Evolutionary conservation across 306 rosid genomes (phyloP), one percentile per base, ranked within the genome.

Genomic region (Cicer bijugum): DNA sequence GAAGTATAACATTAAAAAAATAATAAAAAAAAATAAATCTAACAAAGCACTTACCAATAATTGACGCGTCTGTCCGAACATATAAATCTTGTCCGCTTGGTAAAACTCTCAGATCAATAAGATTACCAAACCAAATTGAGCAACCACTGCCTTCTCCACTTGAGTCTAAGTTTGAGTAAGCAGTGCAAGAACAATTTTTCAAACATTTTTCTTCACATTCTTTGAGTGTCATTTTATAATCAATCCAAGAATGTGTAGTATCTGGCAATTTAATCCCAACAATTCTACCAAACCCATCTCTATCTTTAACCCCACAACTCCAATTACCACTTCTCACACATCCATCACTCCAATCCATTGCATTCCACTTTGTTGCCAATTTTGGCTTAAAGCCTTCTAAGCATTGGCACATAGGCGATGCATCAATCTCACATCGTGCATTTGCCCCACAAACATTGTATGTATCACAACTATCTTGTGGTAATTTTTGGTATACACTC

Each of bases 381-480:
- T 44, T 51, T 0, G 83, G 76, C 9, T 4, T 6, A 46, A 81
- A 84, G 1, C 83, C 85, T 4, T 23, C 28, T 35, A 81, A 71
- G 20, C 85, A 84, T 15, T 52, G 53, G 5, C 83, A 81, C 2
- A 60, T 4, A 0, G 79, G 82, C 0, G 71, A 12, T 0, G 1
- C 38, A 4, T 4, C 11, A 19, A 28, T 17, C 1, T 3, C 23
- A 35, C 85, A 84, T 7, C 44, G 55, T 3, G 77, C 80, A 71
- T 75, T 42, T 4, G 67, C 17, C 0, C 88, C 80, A 51, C 85
- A 84, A 16, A 20, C 1, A 8, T 75, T 76, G 9, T 84, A 81
- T 6, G 0, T 2, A 7, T 75, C 70, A 15, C 88, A 81, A 4
- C 5, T 15, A 6, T 81, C 85, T 16, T 20, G 35, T 7, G 67